Evolutionary conservation across 176 grass and related monocot genomes (phyloP).

Genomic region (Carex myosuroides): DNA sequence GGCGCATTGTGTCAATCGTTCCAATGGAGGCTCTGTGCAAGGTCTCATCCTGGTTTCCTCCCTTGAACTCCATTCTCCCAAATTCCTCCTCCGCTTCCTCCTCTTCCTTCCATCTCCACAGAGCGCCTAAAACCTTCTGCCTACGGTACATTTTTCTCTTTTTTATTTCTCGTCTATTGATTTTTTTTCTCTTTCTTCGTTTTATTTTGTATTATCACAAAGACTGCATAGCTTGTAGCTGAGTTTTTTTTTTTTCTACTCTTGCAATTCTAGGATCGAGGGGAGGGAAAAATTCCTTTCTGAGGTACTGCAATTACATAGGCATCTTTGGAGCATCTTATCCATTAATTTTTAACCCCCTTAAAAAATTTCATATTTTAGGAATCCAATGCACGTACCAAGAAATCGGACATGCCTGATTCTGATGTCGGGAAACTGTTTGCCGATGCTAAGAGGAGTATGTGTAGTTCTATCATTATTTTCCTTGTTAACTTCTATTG

Average conservation of each 20-base stretch:
- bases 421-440: not conserved
- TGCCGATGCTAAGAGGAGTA: not conserved
- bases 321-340: not conserved
- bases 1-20: not conserved
- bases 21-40: not conserved
- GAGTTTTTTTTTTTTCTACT: not conserved
- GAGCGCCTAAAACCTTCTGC: not conserved
- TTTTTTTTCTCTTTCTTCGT: not conserved
- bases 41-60: not conserved
- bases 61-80: not conserved
- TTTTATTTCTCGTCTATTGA: not conserved
- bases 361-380: not conserved
- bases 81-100: conserved; percentile 6
- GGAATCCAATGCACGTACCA: not conserved
- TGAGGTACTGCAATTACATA: not conserved
- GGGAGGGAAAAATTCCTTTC: conserved; percentile 5
- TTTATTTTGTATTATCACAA: not conserved
- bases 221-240: not conserved
- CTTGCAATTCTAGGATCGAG: not conserved
- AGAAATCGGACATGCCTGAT: not conserved
- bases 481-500: not conserved
- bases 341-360: not conserved
- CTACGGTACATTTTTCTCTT: not conserved
- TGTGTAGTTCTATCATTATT: not conserved
- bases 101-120: conserved; percentile 12